A percentile compares a stretch with the other conserved stretches of the same genome.
Conservation (phyloP, 2,329 filamentous ascomycete species). For the Pseudogymnoascus pannorum region DNA sequence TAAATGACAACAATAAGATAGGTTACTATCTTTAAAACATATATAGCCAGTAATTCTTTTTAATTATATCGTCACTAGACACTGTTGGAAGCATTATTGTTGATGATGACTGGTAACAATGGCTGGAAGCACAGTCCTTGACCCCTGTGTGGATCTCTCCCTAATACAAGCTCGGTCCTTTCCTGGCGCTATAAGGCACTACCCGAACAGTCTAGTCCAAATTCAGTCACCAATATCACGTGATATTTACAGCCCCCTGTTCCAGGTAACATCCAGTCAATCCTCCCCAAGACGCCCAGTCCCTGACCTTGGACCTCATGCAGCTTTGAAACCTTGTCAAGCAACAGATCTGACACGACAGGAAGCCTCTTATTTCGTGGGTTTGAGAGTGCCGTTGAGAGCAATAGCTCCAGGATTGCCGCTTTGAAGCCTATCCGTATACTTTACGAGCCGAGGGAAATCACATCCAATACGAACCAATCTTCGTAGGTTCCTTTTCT, state of each 20-base stretch:
- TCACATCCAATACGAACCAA: background rate
- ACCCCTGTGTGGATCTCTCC: slow-evolving; percentile 2
- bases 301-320: background rate
- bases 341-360: background rate
- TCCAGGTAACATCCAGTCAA: background rate
- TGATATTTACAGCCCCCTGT: background rate
- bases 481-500: background rate
- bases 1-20: too few relatives aligned
- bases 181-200: background rate
- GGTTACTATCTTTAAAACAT: too few relatives aligned
- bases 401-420: background rate
- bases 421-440: background rate
- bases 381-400: background rate
- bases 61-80: too few relatives aligned
- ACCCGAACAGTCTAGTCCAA: background rate
- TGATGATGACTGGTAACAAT: too few relatives aligned
- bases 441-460: background rate
- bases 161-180: background rate
- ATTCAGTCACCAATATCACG: background rate
- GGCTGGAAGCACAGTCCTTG: too few relatives aligned
- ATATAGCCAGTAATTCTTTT: too few relatives aligned
- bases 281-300: background rate
- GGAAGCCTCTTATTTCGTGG: background rate
- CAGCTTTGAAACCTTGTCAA: slow-evolving; percentile 7
- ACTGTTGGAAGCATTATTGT: too few relatives aligned